Base-by-base conservation (phyloP, 1,139 yeast genomes). In the Wickerhamomyces sp. region DNA sequence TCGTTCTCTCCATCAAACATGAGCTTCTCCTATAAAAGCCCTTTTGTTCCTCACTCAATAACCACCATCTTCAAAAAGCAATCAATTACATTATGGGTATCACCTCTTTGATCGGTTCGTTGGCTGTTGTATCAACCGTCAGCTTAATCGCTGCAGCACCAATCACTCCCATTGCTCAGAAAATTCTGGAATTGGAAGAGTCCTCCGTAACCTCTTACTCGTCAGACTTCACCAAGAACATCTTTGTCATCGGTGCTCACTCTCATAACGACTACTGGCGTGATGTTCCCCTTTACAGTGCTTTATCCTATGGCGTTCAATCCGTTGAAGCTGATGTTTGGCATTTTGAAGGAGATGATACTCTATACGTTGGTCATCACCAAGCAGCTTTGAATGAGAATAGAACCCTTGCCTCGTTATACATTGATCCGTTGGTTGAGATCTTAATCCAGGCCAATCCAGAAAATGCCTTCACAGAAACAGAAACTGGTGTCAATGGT, bases 181-280 rank as follows among this genome's bases (percentile, higher is more conserved):
- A 41, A 1, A 40, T 53, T 18, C 37, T 38, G 4, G 39, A 37
- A 1, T 37, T 53, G 10, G 36, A 46, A 23, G 52, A 45, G 11
- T 34, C 54, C 0, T 39, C 47, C 10, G 38, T 15, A 4, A 51
- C 58, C 5, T 41, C 43, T 13, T 57, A 56, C 45, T 11, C 47
- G 10, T 44, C 57, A 4, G 61, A 57, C 40, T 45, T 56, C 39
- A 58, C 61, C 27, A 48, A 54, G 29, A 38, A 56, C 43, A 49
- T 57, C 40, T 55, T 56, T 40, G 56, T 56, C 36, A 56, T 56
- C 44, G 45, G 53, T 42, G 55, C 84, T 33, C 93, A 85, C 56
- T 81, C 89, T 0, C 94, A 85, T 60, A 85, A 85, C 57, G 93
- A 85, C 60, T 85, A 85, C 63, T 84, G 90, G 91, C 68, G 93